phyloP scores from a whole-genome alignment of 1,284 basidiomycete species.

The Sporisorium scitamineum region DNA sequence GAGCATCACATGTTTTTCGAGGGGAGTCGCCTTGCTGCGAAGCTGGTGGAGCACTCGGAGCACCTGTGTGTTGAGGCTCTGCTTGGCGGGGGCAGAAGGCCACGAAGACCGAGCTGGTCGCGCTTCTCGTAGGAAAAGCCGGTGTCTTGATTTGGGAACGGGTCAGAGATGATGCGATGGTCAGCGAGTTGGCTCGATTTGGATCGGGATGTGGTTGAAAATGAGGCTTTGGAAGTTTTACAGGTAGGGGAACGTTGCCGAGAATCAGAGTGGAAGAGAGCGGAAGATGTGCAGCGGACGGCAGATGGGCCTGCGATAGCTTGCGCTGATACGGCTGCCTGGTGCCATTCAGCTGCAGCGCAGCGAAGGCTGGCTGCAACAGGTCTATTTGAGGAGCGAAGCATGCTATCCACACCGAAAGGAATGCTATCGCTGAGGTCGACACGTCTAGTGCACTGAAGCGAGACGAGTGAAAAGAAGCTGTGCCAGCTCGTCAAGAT shows the following conservation, averaged over 20 bases:
- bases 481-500: no score
- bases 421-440: background rate
- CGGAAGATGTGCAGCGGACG: background rate
- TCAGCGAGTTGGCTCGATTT: conserved; percentile 31
- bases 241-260: conserved; percentile 12
- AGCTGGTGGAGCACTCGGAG: conserved; percentile 78
- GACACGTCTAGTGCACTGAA: no score
- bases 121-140: conserved; percentile 79
- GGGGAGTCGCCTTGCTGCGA: conserved; percentile 76
- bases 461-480: no score
- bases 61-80: conserved; percentile 73
- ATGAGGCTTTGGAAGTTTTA: conserved; percentile 8
- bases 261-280: background rate
- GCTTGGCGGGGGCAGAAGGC: conserved; percentile 77
- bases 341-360: conserved; percentile 16
- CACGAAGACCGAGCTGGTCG: conserved; percentile 77
- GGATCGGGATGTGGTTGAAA: conserved; percentile 20
- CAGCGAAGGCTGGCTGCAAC: conserved; percentile 15
- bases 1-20: conserved; percentile 87
- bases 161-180: conserved; percentile 43
- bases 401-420: no score
- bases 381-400: conserved; percentile 20
- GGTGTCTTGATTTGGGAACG: conserved; percentile 69
- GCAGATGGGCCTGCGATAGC: conserved; percentile 11
- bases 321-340: background rate